Evolutionary conservation across 441 rosid genomes (phyloP), one percentile per base, ranked within the genome.

Genomic region (Jatropha podagrica): DNA sequence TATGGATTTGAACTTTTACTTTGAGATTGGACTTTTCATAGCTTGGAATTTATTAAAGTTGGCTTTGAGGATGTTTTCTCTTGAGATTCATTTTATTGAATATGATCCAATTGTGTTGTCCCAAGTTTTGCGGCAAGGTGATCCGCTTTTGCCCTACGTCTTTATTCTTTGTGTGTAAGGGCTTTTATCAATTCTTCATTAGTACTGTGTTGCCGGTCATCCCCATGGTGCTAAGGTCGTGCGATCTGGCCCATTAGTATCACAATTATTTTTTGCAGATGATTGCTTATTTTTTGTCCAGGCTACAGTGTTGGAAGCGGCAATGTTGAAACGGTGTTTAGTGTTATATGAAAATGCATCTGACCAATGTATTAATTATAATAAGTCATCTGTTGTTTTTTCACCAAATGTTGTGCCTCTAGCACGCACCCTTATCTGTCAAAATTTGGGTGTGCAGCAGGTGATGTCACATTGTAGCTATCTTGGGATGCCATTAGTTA

Each of bases 181-280:
- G 17, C 14, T 66, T 0, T 42, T 26, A 12, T 7, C 32, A 3
- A 10, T 8, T 11, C 14, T n/a, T 5, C 10, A 10, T 4, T 4
- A 9, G 9, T 32, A 4, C 6, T 4, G 10, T 4, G 9, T 9
- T 9, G 2, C 2, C 1, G 49, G 32, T 5, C n/a, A 7, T 1
- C 44, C 44, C 17, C 56, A 68, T 68, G 71, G 71, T 7, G 49
- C 49, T 4, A 18, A 41, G 4, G 37, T 68, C 3, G 37, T 9
- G 0, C 9, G 12, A 49, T 1, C 12, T 11, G 70, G 52, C 5
- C 52, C 11, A 17, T 3, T 7, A 4, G 18, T 66, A 17, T 66
- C 70, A 18, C 70, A 66, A 5, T 6, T 66, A 2, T 66, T 66
- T 5, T 38, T 66, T 40, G 70, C 70, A 4, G 70, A 66, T 44